Conservation (phyloP, 768 basidiomycete species). For the Lanmaoa pseudosensibilis region DNA sequence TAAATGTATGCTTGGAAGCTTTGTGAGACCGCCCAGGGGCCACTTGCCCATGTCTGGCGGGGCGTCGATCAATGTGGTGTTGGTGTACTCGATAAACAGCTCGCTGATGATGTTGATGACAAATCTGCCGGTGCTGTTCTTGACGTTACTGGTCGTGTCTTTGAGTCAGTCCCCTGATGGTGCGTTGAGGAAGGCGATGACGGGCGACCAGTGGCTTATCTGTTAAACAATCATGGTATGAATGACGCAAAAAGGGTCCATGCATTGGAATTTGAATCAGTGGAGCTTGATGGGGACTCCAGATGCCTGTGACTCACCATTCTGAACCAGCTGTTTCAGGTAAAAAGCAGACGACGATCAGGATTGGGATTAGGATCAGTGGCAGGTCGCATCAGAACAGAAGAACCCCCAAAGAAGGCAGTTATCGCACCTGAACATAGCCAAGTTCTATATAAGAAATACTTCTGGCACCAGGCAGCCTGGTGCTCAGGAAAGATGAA, state of each 20-base stretch:
- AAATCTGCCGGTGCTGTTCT: slow-evolving; percentile 43
- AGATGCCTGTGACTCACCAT: slow-evolving; percentile 17
- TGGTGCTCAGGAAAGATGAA: too few species aligned
- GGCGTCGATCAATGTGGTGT: slow-evolving; percentile 39
- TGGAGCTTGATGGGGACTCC: too few species aligned
- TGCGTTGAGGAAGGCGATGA: slow-evolving; percentile 37
- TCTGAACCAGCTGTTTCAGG: slow-evolving; percentile 22
- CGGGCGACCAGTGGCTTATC: slow-evolving; percentile 27
- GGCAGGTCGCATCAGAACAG: neutral
- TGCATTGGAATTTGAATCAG: neutral
- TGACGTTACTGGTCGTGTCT: slow-evolving; percentile 46
- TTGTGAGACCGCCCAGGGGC: slow-evolving; percentile 35
- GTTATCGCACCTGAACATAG: slow-evolving; percentile 32
- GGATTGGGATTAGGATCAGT: neutral
- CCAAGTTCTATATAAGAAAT: too few species aligned
- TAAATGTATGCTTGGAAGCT: slow-evolving; percentile 6
- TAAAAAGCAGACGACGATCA: neutral
- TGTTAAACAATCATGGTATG: too few species aligned
- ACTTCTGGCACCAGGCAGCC: too few species aligned
- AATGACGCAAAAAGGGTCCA: neutral
- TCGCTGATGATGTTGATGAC: slow-evolving; percentile 58
- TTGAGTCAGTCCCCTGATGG: slow-evolving; percentile 23
- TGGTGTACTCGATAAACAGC: slow-evolving; percentile 41
- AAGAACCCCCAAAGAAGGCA: neutral
- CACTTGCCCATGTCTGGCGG: slow-evolving; percentile 41